Conservation (phyloP, 176 grass and related monocot genomes). For the Neostapfia colusana region DNA sequence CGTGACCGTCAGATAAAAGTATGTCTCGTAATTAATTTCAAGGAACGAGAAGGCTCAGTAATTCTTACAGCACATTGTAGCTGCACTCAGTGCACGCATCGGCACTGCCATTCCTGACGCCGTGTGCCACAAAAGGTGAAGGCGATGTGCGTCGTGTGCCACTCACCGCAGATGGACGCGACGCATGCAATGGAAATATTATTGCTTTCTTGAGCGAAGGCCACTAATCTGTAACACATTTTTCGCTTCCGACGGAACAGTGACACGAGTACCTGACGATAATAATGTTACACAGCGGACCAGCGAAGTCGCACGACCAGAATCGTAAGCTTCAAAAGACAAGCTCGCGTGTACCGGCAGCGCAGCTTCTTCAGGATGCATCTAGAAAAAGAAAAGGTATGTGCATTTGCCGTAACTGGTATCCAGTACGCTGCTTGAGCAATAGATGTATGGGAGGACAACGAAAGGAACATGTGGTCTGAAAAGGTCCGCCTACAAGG, state of each 20-base stretch:
- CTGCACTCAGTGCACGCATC: background rate
- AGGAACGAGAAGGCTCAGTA: background rate
- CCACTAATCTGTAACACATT: background rate
- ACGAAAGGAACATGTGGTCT: background rate
- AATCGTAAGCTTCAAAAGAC: background rate
- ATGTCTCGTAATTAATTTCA: background rate
- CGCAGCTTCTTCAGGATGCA: background rate
- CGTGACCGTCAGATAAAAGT: background rate
- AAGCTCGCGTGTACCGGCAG: background rate
- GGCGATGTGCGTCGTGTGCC: background rate
- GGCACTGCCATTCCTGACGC: background rate
- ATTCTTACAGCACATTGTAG: background rate
- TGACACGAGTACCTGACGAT: background rate
- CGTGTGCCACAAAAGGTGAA: background rate
- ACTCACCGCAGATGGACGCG: background rate
- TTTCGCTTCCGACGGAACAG: background rate
- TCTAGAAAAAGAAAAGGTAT: background rate
- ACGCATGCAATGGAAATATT: background rate
- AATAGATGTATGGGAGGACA: background rate
- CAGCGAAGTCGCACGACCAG: background rate
- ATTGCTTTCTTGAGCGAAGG: background rate
- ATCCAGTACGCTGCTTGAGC: background rate
- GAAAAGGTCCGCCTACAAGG: constrained; percentile 43
- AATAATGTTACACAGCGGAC: no score
- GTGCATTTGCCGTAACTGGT: constrained; percentile 31